Base-by-base conservation (phyloP, 176 grass and related monocot genomes). In the Aegilops umbellulata region DNA sequence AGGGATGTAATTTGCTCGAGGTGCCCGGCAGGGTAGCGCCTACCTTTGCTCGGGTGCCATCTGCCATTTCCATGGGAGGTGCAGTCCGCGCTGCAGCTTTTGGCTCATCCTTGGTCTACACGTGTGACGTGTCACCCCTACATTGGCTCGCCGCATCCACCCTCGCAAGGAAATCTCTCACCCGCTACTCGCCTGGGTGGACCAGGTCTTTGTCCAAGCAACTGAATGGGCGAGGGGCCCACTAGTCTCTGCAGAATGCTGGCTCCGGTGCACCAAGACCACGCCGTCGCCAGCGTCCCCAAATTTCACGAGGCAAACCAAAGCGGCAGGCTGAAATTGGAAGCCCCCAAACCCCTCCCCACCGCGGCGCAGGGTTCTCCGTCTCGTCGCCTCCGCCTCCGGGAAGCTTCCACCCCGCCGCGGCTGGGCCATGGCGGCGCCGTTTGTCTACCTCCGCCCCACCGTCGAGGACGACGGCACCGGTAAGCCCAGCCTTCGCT, bases 361-460 rank as follows among this genome's bases (percentile, higher is more conserved):
- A 12, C 19, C 32, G 15, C 8, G 10, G 35, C 68, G 31, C 10
- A 73, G 22, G 22, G 36, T 42, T 72, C 36, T 25, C 13, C 69
- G 6, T 46, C 71, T 41, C 36, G 11, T 44, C 39, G 39, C 39
- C 70, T 39, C n/a, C 71, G 41, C 23, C 71, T 27, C 41, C 65
- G 39, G 64, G 27, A 31, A 26, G 80, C 83, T 60, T 68, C 30
- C 23, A 74, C n/a, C n/a, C 23, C 41, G 38, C 36, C 71, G 70
- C 13, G 23, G 24, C 71, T 2, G 41, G 71, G 39, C 71, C 70
- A 74, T 74, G 71, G 71, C 3, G 39, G 10, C 71, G 24, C 71
- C 71, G 24, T 74, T 74, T 39, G 44, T 74, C n/a, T 74, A 74
- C 71, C 24, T 7, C 41, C 71, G 71, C 24, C 71, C 39, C 71